A percentile compares a stretch with the other conserved stretches of the same genome.
phyloP scores from a whole-genome alignment of 495 filamentous ascomycete species.

The Penicillium pancosmium region DNA sequence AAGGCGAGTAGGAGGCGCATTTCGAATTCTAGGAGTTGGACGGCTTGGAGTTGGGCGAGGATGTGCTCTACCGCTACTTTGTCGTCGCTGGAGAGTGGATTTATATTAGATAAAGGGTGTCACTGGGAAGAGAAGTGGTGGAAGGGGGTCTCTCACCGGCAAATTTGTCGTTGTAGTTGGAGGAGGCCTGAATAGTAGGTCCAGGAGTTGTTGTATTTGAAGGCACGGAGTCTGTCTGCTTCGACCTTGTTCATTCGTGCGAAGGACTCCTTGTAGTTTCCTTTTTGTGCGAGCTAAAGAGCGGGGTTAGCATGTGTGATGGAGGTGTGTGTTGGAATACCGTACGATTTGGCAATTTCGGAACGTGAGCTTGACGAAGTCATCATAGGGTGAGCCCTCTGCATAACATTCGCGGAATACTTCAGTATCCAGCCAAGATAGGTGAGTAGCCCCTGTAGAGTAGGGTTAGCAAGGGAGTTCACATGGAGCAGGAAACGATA shows the following conservation, averaged over 20 bases:
- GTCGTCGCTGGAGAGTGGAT: slow-evolving; percentile 52
- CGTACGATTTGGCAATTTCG: slow-evolving; percentile 59
- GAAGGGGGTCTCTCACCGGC: slow-evolving; percentile 46
- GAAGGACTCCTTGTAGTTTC: slow-evolving; percentile 73
- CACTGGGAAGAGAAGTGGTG: background rate
- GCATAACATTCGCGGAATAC: slow-evolving; percentile 77
- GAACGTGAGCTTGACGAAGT: slow-evolving; percentile 70
- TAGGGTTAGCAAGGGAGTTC: slow-evolving; percentile 16
- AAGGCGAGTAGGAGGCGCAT: slow-evolving; percentile 69
- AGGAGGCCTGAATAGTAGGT: slow-evolving; percentile 71
- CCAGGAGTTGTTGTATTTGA: slow-evolving; percentile 83
- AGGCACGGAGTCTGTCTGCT: slow-evolving; percentile 66
- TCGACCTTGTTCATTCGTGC: slow-evolving; percentile 67
- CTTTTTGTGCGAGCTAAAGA: slow-evolving; percentile 59
- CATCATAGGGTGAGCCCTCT: slow-evolving; percentile 67
- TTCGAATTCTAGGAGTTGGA: slow-evolving; percentile 64
- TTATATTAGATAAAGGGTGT: background rate
- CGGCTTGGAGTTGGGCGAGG: slow-evolving; percentile 61
- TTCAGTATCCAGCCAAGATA: slow-evolving; percentile 71
- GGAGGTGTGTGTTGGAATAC: background rate
- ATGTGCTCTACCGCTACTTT: slow-evolving; percentile 68
- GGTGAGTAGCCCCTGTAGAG: slow-evolving; percentile 53
- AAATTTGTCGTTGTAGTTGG: slow-evolving; percentile 69
- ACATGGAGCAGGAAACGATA: background rate
- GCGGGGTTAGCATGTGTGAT: slow-evolving; percentile 15